Evolutionary conservation across 805 yeast species (phyloP).

Genomic region (Kodamaea lidongshanica): DNA sequence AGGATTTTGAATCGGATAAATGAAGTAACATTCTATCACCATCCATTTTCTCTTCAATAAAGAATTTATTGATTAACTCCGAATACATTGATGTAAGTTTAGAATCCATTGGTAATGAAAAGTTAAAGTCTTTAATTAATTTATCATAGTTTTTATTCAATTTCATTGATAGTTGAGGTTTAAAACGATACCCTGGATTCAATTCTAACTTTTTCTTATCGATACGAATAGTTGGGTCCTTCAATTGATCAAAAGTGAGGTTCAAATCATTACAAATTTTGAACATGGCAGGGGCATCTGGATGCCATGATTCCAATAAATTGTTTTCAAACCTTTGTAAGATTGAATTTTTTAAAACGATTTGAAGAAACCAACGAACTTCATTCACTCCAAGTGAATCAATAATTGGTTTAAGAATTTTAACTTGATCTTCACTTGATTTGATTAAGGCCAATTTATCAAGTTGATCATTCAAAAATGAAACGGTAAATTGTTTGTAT

Average conservation of each 20-base stretch:
- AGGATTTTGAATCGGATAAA: slow-evolving; percentile 42
- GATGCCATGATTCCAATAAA: slow-evolving; percentile 64
- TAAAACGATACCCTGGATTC: slow-evolving; percentile 50
- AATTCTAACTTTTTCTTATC: slow-evolving; percentile 35
- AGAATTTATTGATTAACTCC: slow-evolving; percentile 34
- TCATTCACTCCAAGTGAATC: slow-evolving; percentile 55
- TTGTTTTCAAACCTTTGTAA: slow-evolving; percentile 56
- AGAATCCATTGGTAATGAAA: slow-evolving; percentile 19
- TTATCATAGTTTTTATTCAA: slow-evolving; percentile 44
- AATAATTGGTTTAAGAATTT: slow-evolving; percentile 44
- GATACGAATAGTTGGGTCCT: slow-evolving; percentile 44
- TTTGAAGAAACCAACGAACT: slow-evolving; percentile 61
- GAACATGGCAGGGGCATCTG: slow-evolving; percentile 62
- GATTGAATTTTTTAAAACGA: slow-evolving; percentile 54
- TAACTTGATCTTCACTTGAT: slow-evolving; percentile 32
- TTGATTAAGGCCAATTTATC: slow-evolving; percentile 23
- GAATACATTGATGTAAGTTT: slow-evolving; percentile 15
- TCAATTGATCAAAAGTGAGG: slow-evolving; percentile 49
- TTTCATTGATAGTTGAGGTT: slow-evolving; percentile 70
- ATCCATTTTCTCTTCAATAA: slow-evolving; percentile 86
- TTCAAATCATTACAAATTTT: slow-evolving; percentile 61
- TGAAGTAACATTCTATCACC: slow-evolving; percentile 88
- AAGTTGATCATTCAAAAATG: slow-evolving; percentile 24
- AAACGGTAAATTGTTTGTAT: slow-evolving; percentile 15
- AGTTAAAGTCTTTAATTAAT: slow-evolving; percentile 42